Evolutionary conservation across 73 alveolate species (phyloP).

Genomic region (Paramecium octaurelia): DNA sequence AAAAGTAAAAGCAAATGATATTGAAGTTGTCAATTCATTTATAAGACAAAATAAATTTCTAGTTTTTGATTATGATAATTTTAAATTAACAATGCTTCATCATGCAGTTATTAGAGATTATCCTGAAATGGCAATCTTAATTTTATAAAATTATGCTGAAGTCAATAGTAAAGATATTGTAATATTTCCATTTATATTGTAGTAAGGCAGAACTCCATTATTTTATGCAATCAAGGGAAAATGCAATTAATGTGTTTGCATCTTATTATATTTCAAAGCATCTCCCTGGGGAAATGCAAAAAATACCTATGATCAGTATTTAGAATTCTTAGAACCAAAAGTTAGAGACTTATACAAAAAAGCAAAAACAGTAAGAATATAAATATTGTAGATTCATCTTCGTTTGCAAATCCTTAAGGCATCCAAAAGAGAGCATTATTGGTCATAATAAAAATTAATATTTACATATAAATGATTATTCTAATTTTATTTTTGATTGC

Average conservation of each 20-base stretch:
- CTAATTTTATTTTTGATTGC: neutral
- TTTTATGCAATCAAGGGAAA: neutral
- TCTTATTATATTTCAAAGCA: neutral
- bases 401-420: neutral
- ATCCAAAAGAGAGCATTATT: neutral
- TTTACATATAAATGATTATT: slow-evolving; percentile 3
- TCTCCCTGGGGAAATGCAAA: slow-evolving; percentile 23
- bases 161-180: neutral
- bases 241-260: neutral
- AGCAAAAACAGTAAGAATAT: neutral
- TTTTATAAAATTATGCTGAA: neutral
- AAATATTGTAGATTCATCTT: neutral
- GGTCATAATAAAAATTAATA: neutral
- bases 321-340: neutral
- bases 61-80: slow-evolving; percentile 9
- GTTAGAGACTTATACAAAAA: neutral
- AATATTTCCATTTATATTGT: neutral
- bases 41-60: neutral
- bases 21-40: neutral
- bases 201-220: slow-evolving; percentile 12
- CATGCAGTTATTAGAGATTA: neutral
- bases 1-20: neutral
- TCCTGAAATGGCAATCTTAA: neutral
- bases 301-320: slow-evolving; percentile 1
- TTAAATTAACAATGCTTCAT: neutral